These are phyloP conservation scores for Taphrina confusa DNA, from an alignment of 1,139 yeast species.

Conservation along the genomic window DNA sequence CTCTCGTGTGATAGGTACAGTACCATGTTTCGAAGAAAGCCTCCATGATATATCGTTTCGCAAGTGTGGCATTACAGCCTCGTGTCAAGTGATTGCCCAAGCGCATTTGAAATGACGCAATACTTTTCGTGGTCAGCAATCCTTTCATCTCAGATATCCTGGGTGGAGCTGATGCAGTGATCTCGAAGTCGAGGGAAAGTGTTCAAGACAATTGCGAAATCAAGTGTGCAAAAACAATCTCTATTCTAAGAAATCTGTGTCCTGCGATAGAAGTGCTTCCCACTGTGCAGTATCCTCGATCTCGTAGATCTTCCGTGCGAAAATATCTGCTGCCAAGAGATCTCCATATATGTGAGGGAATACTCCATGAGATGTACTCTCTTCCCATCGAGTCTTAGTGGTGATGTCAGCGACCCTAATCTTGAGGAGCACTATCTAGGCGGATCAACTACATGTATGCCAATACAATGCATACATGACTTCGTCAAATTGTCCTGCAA, in stretches of 20 bases:
- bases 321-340: conserved; percentile 12
- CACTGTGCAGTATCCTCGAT: conserved; percentile 15
- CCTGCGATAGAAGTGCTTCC: conserved; percentile 11
- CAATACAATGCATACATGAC: too few species aligned
- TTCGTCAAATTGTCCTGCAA: too few species aligned
- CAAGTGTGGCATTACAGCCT: neutral
- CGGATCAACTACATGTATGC: neutral
- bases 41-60: neutral
- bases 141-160: too few species aligned
- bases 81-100: too few species aligned
- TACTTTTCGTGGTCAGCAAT: too few species aligned
- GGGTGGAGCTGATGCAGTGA: too few species aligned
- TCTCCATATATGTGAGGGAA: conserved; percentile 32
- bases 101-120: too few species aligned
- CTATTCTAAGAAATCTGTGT: neutral
- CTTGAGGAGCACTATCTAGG: conserved; percentile 19
- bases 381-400: conserved; percentile 25
- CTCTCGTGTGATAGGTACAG: too few species aligned
- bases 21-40: neutral
- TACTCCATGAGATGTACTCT: conserved; percentile 19
- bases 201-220: too few species aligned
- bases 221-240: too few species aligned
- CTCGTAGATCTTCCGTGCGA: conserved; percentile 2
- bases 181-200: too few species aligned
- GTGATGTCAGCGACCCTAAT: conserved; percentile 4